A percentile compares a stretch with the other conserved stretches of the same genome.
phyloP scores from a whole-genome alignment of 1,139 yeast genomes.

The Candida sojae region DNA sequence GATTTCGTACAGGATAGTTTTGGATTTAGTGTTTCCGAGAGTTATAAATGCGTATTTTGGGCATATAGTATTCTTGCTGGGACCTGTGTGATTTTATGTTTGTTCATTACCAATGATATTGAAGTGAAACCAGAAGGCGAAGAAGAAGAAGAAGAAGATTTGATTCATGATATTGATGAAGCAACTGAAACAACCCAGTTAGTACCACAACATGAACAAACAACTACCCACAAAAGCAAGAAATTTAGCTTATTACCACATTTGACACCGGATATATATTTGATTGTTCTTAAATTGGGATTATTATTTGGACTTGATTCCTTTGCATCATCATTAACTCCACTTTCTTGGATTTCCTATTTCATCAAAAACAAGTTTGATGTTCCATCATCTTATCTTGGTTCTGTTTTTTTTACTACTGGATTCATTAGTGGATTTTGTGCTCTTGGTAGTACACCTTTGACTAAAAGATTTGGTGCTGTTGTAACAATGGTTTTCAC shows the following conservation, averaged over 20 bases:
- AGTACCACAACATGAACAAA: constrained; percentile 7
- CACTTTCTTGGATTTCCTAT: constrained; percentile 47
- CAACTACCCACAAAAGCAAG: constrained; percentile 4
- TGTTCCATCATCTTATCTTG: constrained; percentile 34
- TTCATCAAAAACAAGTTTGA: constrained; percentile 39
- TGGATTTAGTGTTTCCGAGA: constrained; percentile 21
- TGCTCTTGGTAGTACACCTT: constrained; percentile 42
- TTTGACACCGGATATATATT: constrained; percentile 19
- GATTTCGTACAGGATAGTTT: constrained; percentile 20
- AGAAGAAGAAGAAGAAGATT: background rate
- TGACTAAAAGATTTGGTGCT: constrained; percentile 46
- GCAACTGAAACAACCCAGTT: constrained; percentile 15
- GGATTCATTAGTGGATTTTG: constrained; percentile 42
- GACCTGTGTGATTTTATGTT: constrained; percentile 20
- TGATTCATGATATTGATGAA: background rate
- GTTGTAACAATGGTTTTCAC: constrained; percentile 46
- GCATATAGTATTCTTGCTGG: constrained; percentile 24
- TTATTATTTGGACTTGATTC: constrained; percentile 44
- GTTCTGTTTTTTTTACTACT: constrained; percentile 39
- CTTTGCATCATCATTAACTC: constrained; percentile 44
- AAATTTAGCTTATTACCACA: constrained; percentile 21
- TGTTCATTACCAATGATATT: constrained; percentile 19
- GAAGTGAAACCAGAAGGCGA: constrained; percentile 17
- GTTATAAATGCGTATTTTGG: constrained; percentile 33
- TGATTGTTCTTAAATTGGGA: constrained; percentile 34